Evolutionary conservation across 495 filamentous ascomycete species (phyloP), one percentile per base, ranked within the genome.

Genomic region (Echria macrotheca): DNA sequence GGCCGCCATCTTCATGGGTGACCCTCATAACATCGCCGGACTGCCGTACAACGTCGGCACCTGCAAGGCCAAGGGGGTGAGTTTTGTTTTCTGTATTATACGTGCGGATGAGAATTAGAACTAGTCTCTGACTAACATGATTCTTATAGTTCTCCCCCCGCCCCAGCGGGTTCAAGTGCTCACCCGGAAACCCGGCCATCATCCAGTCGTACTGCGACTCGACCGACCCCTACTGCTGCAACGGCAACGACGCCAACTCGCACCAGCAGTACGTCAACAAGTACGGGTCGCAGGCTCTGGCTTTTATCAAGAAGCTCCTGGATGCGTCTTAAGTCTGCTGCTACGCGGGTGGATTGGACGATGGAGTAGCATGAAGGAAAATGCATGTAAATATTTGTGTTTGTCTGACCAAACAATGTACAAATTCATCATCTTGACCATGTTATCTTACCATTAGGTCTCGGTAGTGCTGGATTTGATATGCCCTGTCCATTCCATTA

Each of bases 141-240:
- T n/a, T 15, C 38, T 37, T 15, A 49, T 33, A 73, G 78, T 83
- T 84, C 49, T 77, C 69, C 44, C 61, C 73, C 51, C 76, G 80
- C 17, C 72, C 77, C 0, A 59, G 65, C n/a, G 80, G 78, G 25
- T 82, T 75, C 57, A 54, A 43, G 31, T 82, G 81, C 67, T 12
- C 33, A 8, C 71, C 76, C 6, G 64, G 60, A 10, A 52, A 44
- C 53, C 60, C 55, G 24, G 56, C 50, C 53, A 79, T 74, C 60
- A 74, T 84, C 45, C 60, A 81, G 62, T 77, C 70, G 9, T 84
- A 83, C 70, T 84, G 80, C 61, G 80, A 84, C 62, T 57, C 74
- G 19, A 50, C 76, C 4, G 80, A 84, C 60, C 80, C 80, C 8
- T 82, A 81, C 62, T 84, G 80, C 71, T 82, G 78, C 68, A 81